Conservation (phyloP, 257 asterid genomes). For the Coffea canephora region DNA sequence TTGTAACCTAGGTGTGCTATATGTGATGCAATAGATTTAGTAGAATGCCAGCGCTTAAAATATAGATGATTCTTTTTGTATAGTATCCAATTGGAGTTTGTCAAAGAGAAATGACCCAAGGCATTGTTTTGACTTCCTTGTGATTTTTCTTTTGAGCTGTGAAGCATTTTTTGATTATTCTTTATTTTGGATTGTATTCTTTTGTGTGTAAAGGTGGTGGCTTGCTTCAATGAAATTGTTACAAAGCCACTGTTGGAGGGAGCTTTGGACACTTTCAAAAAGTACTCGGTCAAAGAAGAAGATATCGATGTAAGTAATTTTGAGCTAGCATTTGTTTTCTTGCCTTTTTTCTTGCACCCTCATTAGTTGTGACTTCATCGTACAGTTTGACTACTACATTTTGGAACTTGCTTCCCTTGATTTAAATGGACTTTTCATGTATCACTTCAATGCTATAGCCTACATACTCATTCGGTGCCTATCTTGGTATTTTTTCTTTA, state of each 20-base stretch:
- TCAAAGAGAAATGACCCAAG: too few species aligned
- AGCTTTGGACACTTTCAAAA: conserved; percentile 86
- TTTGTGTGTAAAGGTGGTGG: conserved; percentile 56
- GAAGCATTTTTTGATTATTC: too few species aligned
- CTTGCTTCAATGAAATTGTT: conserved; percentile 91
- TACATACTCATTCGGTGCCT: too few species aligned
- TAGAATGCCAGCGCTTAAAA: too few species aligned
- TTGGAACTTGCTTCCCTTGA: not conserved
- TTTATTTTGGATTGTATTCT: too few species aligned
- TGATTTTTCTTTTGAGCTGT: too few species aligned
- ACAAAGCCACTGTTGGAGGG: conserved; percentile 88
- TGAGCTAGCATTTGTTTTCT: not conserved
- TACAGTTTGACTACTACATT: too few species aligned
- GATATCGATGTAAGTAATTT: conserved; percentile 68
- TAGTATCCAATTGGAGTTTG: too few species aligned
- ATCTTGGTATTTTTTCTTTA: too few species aligned
- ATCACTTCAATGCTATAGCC: not conserved
- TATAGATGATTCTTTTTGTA: too few species aligned
- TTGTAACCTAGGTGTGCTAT: too few species aligned
- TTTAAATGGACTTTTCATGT: not conserved
- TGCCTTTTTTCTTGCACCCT: not conserved
- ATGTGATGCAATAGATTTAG: too few species aligned
- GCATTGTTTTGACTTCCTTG: conserved; percentile 4
- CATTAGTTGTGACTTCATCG: not conserved
- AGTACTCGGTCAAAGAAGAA: conserved; percentile 78